Evolutionary conservation across 805 yeast genomes (phyloP).

Genomic region (Yarrowia sp.): DNA sequence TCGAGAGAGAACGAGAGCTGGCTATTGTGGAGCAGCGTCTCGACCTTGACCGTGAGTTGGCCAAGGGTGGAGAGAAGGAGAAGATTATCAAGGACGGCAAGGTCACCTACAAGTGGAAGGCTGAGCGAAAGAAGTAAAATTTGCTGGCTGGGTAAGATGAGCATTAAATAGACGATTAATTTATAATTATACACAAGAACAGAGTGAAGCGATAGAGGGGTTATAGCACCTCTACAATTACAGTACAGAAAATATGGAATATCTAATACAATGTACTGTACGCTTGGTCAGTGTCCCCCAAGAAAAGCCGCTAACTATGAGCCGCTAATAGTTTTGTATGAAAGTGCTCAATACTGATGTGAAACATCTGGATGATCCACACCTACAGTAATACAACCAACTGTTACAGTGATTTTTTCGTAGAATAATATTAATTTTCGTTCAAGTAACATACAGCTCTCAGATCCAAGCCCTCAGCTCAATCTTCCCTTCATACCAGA

Average conservation of each 20-base stretch:
- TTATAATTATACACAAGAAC: not conserved
- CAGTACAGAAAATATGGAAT: too few relatives aligned
- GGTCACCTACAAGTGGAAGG: slow-evolving; percentile 79
- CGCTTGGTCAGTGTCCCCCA: too few relatives aligned
- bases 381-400: too few relatives aligned
- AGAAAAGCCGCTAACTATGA: too few relatives aligned
- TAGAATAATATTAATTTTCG: not conserved
- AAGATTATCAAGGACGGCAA: slow-evolving; percentile 68
- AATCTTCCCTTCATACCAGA: slow-evolving; percentile 23
- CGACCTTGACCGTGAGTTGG: slow-evolving; percentile 77
- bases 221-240: not conserved
- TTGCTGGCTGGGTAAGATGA: slow-evolving; percentile 2
- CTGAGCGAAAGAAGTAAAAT: slow-evolving; percentile 42
- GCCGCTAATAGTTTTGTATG: too few relatives aligned
- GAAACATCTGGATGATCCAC: too few relatives aligned
- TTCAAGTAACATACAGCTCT: not conserved
- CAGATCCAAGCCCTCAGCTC: not conserved
- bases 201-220: not conserved
- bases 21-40: slow-evolving; percentile 65
- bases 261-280: too few relatives aligned
- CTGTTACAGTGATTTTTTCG: not conserved
- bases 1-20: slow-evolving; percentile 69
- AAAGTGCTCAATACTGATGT: too few relatives aligned
- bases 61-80: slow-evolving; percentile 87
- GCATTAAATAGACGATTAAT: slow-evolving; percentile 25